phyloP scores from a whole-genome alignment of 2,329 filamentous ascomycete species.

The Alternaria dauci region DNA sequence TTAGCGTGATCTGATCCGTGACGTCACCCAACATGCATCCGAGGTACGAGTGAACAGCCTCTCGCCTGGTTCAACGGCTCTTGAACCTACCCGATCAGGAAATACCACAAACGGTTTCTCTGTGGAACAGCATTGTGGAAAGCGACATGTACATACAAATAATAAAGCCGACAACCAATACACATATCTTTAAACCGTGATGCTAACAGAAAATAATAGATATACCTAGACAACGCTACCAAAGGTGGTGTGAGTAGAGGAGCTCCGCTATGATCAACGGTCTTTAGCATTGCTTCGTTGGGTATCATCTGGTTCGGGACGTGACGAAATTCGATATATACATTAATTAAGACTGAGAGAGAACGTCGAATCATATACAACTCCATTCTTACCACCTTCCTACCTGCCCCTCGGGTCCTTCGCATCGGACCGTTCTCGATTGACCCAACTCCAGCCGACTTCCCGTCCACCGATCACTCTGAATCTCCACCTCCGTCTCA shows the following conservation, averaged over 20 bases:
- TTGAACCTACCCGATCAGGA: background rate
- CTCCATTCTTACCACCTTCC: background rate
- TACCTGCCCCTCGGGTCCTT: constrained; percentile 14
- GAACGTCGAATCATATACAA: background rate
- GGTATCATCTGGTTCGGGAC: background rate
- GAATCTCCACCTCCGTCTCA: constrained; percentile 40
- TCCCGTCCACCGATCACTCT: constrained; percentile 30
- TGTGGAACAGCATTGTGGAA: background rate
- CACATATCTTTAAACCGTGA: background rate
- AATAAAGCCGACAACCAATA: background rate
- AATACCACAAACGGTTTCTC: background rate
- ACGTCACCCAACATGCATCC: background rate
- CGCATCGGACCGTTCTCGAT: constrained; percentile 14
- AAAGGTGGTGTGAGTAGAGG: background rate
- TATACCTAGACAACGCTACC: background rate
- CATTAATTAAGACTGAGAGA: background rate
- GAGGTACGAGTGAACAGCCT: background rate
- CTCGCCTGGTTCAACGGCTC: background rate
- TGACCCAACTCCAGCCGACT: constrained; percentile 7
- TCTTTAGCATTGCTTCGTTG: background rate
- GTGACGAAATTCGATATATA: background rate
- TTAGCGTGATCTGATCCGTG: background rate
- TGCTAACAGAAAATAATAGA: background rate
- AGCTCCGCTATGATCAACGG: background rate
- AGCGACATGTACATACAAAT: background rate